These are phyloP conservation scores for Remersonia thermophila DNA, from an alignment of 2,329 filamentous ascomycete genomes.

Conservation along the genomic window DNA sequence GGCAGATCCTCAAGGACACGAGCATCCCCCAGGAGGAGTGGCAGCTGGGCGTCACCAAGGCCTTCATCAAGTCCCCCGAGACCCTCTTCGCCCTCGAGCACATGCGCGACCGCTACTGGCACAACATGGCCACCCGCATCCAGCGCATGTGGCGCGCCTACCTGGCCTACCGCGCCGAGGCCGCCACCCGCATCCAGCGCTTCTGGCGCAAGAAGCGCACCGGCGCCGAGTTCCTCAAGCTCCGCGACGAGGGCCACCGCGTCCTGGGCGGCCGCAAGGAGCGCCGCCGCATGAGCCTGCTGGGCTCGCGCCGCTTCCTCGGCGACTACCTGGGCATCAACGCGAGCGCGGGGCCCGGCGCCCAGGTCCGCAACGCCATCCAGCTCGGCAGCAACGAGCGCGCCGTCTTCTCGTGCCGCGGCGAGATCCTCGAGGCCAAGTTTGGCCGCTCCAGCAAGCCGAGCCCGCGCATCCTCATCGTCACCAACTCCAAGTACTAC, in stretches of 20 bases:
- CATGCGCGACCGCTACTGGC: slow-evolving; percentile 97
- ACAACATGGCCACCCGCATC: slow-evolving; percentile 97
- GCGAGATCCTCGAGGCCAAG: slow-evolving; percentile 82
- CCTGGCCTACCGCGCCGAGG: slow-evolving; percentile 81
- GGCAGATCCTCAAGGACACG: slow-evolving; percentile 89
- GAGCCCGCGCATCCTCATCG: slow-evolving; percentile 69
- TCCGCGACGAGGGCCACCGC: slow-evolving; percentile 78
- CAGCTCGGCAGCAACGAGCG: slow-evolving; percentile 61
- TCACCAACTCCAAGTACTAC: slow-evolving; percentile 81
- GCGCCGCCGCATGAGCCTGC: slow-evolving; percentile 75
- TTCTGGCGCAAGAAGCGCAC: slow-evolving; percentile 92
- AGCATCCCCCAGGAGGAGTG: slow-evolving; percentile 92
- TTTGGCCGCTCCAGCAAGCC: slow-evolving; percentile 94
- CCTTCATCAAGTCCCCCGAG: slow-evolving; percentile 96
- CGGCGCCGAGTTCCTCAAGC: slow-evolving; percentile 75
- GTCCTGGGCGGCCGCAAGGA: slow-evolving; percentile 80
- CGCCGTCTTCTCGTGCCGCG: slow-evolving; percentile 79
- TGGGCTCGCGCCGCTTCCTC: slow-evolving; percentile 84
- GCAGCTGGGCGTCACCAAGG: slow-evolving; percentile 93
- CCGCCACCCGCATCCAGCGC: slow-evolving; percentile 83
- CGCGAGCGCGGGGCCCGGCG: slow-evolving; percentile 65
- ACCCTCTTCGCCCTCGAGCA: slow-evolving; percentile 93
- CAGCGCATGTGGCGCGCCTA: slow-evolving; percentile 97
- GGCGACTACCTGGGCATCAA: slow-evolving; percentile 90
- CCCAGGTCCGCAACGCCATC: slow-evolving; percentile 65